Evolutionary conservation across 129 eudicot species (phyloP), one percentile per base, ranked within the genome.

Genomic region (Escallonia herrerae): DNA sequence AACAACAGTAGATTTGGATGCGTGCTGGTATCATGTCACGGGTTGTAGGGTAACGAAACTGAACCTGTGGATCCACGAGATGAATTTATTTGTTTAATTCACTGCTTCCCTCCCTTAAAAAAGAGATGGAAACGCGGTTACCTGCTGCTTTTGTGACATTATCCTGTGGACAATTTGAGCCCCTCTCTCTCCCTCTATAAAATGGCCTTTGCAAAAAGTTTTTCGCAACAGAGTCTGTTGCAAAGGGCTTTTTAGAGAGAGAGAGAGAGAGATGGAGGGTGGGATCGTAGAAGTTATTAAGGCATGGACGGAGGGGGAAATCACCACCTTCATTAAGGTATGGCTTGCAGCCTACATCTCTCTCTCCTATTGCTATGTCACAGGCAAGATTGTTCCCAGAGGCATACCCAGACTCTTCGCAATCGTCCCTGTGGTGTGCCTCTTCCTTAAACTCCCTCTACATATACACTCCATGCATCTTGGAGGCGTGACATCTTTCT

Each of bases 371-470:
- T 86, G 81, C 42, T 62, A 72, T 59, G 41, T 62, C 45, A 60
- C 69, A 37, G 68, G 65, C 47, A 72, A 63, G 53, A 62, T 77
- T 43, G 43, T 77, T 8, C 57, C 79, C 37, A 56, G 22, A 60
- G 85, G 87, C 60, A 33, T 40, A 43, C 33, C 51, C n/a, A 75
- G 89, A 62, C 73, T 80, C 60, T 40, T 75, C 39, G 49, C 74
- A 33, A 40, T 80, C 15, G 53, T 74, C 53, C 80, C 80, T 56
- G 40, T 81, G 4, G 43, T 81, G 41, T 58, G 13, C 38, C 81
- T 85, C 69, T 83, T 89, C 58, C 42, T 83, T n/a, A 44, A 14
- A 59, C 85, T 89, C 37, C 96, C 96, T 22, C 77, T 85, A 5
- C 41, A 60, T 14, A 74, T 89, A n/a, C 72, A 69, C 60, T 45